Evolutionary conservation across 2,329 filamentous ascomycete genomes (phyloP), one percentile per base, ranked within the genome.

Genomic region (Aplosporella prunicola): DNA sequence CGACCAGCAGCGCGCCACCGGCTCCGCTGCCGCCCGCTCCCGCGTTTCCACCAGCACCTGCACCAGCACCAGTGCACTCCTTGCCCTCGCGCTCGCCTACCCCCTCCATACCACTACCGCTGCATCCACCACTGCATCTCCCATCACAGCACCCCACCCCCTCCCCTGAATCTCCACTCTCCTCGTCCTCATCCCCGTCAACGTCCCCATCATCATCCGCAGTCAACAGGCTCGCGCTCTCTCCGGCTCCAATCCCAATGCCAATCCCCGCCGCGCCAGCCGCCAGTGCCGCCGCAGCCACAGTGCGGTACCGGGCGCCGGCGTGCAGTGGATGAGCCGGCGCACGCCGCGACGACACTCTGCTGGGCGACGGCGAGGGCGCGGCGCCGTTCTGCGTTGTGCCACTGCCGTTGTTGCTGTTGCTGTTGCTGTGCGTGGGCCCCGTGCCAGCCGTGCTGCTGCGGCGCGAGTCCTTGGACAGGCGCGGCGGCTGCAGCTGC

Each of bases 281-380:
- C 9, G 30, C 16, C 10, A 42, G 18, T 14, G 32, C 27, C 30
- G 32, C 25, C 22, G 22, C 35, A 8, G 33, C 28, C 16, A 41
- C 30, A 11, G 60, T 45, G 13, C 51, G 53, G 45, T 58, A 60
- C 22, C 46, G 47, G 45, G 64, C 61, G 8, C 52, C 54, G 9
- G 45, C 45, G 42, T 67, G 60, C 5, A 68, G 49, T 10, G 63
- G 61, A 45, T 68, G 64, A 2, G 46, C 47, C 9, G 51, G 48
- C 39, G 60, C 41, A 16, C 27, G 27, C 14, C 27, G 27, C 7
- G 27, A 29, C 1, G 51, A 51, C 28, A 49, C 44, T 4, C 32
- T 40, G 10, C 47, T 48, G 22, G 42, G 45, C 16, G 35, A 43
- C 14, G 36, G 39, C 4, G 41, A 32, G 3, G 32, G 10, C 3